These are phyloP conservation scores for Podospora tetraspora DNA, from an alignment of 495 filamentous ascomycete genomes.

Conservation along the genomic window DNA sequence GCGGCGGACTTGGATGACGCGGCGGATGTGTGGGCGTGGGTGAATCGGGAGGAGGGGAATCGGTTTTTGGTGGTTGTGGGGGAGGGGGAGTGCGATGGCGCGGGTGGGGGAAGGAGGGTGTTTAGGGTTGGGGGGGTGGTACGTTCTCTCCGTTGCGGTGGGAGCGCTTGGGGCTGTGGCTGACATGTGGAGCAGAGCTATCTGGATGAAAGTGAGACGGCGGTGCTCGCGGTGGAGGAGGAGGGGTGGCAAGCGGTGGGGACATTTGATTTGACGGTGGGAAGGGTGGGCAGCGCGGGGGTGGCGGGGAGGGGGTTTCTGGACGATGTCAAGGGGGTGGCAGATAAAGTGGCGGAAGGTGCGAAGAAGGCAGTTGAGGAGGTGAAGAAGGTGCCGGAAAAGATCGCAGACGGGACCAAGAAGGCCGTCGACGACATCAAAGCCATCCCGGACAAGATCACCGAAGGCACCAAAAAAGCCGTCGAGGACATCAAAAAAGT, in stretches of 20 bases:
- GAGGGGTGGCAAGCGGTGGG: slow-evolving; percentile 18
- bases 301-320: not conserved
- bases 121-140: slow-evolving; percentile 12
- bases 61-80: slow-evolving; percentile 19
- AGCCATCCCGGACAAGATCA: not conserved
- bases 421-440: not conserved
- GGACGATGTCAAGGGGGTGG: slow-evolving; percentile 1
- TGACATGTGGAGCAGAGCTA: not conserved
- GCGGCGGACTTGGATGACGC: slow-evolving; percentile 19
- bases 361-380: slow-evolving; percentile 4
- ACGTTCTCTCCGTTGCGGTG: not conserved
- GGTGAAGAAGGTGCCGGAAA: slow-evolving; percentile 3
- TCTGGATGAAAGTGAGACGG: slow-evolving; percentile 16
- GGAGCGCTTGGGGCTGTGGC: no score
- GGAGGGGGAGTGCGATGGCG: slow-evolving; percentile 13
- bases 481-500: not conserved
- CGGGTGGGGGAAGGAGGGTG: slow-evolving; percentile 8
- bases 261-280: slow-evolving; percentile 18
- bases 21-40: slow-evolving; percentile 21
- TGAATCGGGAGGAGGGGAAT: slow-evolving; percentile 16
- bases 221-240: slow-evolving; percentile 12
- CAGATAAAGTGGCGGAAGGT: not conserved
- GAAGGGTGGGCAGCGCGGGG: not conserved
- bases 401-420: not conserved
- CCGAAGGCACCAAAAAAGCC: not conserved